Evolutionary conservation across 2,329 filamentous ascomycete genomes (phyloP).

Genomic region (Pseudogymnoascus verrucosus): DNA sequence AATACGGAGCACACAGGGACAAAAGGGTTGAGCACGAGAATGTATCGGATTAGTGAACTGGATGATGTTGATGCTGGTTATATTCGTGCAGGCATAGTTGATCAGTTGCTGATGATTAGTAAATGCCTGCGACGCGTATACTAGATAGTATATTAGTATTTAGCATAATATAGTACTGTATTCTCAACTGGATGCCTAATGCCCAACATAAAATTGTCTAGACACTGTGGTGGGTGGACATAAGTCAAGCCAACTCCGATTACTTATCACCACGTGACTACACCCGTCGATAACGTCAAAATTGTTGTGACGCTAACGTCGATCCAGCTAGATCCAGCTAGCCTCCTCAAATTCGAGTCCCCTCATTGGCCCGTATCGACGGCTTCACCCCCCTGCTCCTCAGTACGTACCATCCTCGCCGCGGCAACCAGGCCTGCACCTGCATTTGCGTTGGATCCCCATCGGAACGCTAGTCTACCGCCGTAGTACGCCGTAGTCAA

Average conservation of each 20-base stretch:
- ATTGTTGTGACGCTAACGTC: background rate
- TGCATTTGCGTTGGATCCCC: constrained; percentile 8
- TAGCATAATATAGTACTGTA: background rate
- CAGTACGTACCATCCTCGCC: background rate
- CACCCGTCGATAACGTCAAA: background rate
- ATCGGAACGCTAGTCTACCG: constrained; percentile 1
- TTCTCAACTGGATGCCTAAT: background rate
- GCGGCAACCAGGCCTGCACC: background rate
- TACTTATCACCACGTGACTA: background rate
- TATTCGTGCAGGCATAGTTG: background rate
- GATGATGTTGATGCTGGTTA: background rate
- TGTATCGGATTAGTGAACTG: background rate
- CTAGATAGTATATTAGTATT: background rate
- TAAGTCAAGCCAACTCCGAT: background rate
- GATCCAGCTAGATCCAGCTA: constrained; percentile 1
- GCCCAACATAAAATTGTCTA: background rate
- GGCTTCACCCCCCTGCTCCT: background rate
- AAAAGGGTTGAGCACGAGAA: background rate
- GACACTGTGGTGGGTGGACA: background rate
- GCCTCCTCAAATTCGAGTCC: background rate
- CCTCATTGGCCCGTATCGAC: background rate
- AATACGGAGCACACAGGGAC: background rate
- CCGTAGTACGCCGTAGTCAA: background rate
- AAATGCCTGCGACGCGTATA: background rate
- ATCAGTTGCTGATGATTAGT: background rate